phyloP scores from a whole-genome alignment of 2,329 filamentous ascomycete genomes.

The Leptographium galeiforme region DNA sequence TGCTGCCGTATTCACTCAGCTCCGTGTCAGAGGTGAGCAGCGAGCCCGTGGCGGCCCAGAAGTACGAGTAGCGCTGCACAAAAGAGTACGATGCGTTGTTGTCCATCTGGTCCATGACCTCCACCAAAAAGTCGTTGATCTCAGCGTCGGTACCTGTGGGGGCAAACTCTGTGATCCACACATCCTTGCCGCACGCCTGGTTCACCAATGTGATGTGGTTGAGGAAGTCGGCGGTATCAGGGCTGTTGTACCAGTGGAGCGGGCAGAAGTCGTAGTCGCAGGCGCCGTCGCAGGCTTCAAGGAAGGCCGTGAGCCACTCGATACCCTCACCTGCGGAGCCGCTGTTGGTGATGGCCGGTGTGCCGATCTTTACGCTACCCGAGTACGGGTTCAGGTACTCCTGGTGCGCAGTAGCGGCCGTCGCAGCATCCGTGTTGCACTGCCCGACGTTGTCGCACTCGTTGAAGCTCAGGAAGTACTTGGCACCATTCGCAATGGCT shows the following conservation, averaged over 20 bases:
- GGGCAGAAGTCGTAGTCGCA: conserved; percentile 48
- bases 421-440: conserved; percentile 39
- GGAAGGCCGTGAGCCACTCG: conserved; percentile 39
- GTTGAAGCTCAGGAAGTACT: conserved; percentile 54
- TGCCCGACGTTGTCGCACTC: conserved; percentile 53
- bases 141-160: conserved; percentile 30
- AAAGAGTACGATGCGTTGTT: conserved; percentile 28
- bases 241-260: conserved; percentile 50
- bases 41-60: conserved; percentile 31
- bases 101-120: conserved; percentile 35
- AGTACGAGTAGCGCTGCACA: conserved; percentile 45
- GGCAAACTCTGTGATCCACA: conserved; percentile 56
- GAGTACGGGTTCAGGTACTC: conserved; percentile 41
- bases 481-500: conserved; percentile 40
- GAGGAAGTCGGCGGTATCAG: conserved; percentile 37
- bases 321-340: conserved; percentile 34
- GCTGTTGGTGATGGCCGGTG: conserved; percentile 52
- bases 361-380: conserved; percentile 39
- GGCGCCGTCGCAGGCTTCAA: conserved; percentile 32
- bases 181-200: conserved; percentile 32
- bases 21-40: conserved; percentile 25
- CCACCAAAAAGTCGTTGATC: conserved; percentile 33
- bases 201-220: conserved; percentile 35
- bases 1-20: conserved; percentile 34
- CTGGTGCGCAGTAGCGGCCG: conserved; percentile 39